These are phyloP conservation scores for Talaromyces proteolyticus DNA, from an alignment of 495 filamentous ascomycete species.

Conservation along the genomic window DNA sequence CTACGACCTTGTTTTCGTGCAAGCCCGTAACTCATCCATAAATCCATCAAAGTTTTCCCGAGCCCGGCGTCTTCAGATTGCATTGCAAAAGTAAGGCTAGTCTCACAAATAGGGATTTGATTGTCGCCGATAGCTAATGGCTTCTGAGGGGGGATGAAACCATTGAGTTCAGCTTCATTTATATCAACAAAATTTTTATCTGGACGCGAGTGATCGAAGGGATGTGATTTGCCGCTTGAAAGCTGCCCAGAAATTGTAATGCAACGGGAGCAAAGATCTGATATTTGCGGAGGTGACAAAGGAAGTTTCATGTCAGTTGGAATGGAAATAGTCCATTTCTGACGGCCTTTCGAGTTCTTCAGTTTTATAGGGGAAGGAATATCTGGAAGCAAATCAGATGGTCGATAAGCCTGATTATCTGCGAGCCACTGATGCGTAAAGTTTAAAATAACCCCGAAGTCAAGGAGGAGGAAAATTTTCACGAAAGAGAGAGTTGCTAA, in stretches of 20 bases:
- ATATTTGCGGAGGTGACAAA: constrained; percentile 50
- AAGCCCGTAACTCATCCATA: constrained; percentile 74
- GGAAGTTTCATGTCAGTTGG: constrained; percentile 53
- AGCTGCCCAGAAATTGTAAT: constrained; percentile 47
- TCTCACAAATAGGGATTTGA: constrained; percentile 50
- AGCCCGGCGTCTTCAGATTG: constrained; percentile 62
- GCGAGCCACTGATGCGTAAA: not conserved
- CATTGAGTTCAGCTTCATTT: constrained; percentile 51
- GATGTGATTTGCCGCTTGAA: constrained; percentile 33
- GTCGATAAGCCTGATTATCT: not conserved
- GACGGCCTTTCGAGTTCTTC: constrained; percentile 19
- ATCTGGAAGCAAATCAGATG: not conserved
- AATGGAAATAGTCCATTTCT: constrained; percentile 66
- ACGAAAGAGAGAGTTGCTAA: constrained; percentile 17
- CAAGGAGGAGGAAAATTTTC: constrained; percentile 3
- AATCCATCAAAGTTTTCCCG: constrained; percentile 60
- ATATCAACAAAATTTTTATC: constrained; percentile 65
- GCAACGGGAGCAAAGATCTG: constrained; percentile 53
- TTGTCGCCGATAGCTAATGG: constrained; percentile 6
- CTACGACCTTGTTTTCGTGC: constrained; percentile 60
- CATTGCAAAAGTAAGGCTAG: constrained; percentile 63
- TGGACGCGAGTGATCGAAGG: constrained; percentile 45
- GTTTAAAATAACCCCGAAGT: not conserved
- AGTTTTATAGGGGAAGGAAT: constrained; percentile 6
- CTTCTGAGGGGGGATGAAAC: constrained; percentile 38